These are phyloP conservation scores for Mortierella polycephala DNA, from an alignment of 371 early-diverging fungal species.

Conservation along the genomic window DNA sequence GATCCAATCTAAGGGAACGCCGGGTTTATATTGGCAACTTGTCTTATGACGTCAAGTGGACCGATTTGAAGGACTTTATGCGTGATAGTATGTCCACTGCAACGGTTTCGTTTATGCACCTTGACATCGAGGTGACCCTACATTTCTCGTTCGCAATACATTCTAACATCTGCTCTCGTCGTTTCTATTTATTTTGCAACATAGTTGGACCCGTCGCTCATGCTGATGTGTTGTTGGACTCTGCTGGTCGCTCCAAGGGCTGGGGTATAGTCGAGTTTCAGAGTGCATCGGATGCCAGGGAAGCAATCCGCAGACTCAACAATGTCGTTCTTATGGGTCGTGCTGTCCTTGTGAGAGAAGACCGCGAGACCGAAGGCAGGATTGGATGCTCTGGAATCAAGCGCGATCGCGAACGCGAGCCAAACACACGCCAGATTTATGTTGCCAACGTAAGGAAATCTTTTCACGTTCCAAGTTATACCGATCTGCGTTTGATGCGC, in stretches of 20 bases:
- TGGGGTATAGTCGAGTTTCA: conserved; percentile 81
- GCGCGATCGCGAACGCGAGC: conserved; percentile 5
- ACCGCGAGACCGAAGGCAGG: conserved; percentile 66
- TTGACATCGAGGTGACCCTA: no score
- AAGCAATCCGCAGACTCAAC: conserved; percentile 80
- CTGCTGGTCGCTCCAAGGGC: conserved; percentile 54
- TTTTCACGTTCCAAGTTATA: neutral
- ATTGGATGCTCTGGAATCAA: conserved; percentile 58
- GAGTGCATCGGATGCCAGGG: conserved; percentile 81
- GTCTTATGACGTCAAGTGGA: conserved; percentile 69
- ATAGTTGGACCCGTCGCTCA: conserved; percentile 53
- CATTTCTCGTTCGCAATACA: no score
- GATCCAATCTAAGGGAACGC: conserved; percentile 40
- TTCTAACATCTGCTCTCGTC: no score
- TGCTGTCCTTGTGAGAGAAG: conserved; percentile 83
- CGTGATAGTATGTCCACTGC: conserved; percentile 66
- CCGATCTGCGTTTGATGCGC: neutral
- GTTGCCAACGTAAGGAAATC: conserved; percentile 69
- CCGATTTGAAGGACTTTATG: conserved; percentile 82
- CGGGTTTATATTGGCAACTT: conserved; percentile 76
- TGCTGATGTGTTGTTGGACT: conserved; percentile 39
- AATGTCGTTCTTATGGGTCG: conserved; percentile 81
- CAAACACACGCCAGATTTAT: conserved; percentile 68
- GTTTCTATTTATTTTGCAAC: neutral
- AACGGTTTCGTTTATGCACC: no score